These are phyloP conservation scores for Selenicereus undatus DNA, from an alignment of 148 eudicot genomes.

Conservation along the genomic window DNA sequence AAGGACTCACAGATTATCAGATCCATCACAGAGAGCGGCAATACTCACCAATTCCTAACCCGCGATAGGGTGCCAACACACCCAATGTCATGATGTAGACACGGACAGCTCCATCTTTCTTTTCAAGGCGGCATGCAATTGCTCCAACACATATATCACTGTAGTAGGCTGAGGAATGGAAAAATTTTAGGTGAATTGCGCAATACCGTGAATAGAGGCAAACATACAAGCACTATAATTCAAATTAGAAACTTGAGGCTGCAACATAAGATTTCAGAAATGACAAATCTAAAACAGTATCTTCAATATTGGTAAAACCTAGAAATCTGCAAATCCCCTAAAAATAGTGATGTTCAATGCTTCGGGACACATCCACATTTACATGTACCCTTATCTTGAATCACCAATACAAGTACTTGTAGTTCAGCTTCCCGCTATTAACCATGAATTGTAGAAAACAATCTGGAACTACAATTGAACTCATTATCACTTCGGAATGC, in stretches of 20 bases:
- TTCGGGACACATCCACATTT: not conserved
- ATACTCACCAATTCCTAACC: constrained; percentile 81
- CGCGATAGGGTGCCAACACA: constrained; percentile 98
- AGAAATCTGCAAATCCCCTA: not conserved
- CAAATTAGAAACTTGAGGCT: not conserved
- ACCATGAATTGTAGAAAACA: not conserved
- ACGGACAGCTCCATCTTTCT: constrained; percentile 73
- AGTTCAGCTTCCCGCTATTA: not conserved
- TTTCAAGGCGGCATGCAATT: constrained; percentile 92
- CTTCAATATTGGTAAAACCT: not conserved
- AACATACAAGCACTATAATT: not conserved
- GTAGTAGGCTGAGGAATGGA: constrained; percentile 64
- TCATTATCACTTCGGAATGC: not conserved
- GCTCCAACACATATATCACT: constrained; percentile 95
- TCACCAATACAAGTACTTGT: not conserved
- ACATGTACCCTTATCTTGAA: not conserved
- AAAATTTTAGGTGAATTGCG: not conserved
- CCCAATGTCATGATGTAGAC: constrained; percentile 96
- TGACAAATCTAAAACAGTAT: not conserved
- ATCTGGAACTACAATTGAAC: not conserved
- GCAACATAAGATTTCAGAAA: not conserved
- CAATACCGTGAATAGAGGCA: not conserved
- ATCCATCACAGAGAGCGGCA: not conserved
- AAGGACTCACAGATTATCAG: not conserved
- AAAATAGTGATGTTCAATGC: not conserved